Base-by-base conservation (phyloP, 257 asterid species). In the Leptodermis oblonga region DNA sequence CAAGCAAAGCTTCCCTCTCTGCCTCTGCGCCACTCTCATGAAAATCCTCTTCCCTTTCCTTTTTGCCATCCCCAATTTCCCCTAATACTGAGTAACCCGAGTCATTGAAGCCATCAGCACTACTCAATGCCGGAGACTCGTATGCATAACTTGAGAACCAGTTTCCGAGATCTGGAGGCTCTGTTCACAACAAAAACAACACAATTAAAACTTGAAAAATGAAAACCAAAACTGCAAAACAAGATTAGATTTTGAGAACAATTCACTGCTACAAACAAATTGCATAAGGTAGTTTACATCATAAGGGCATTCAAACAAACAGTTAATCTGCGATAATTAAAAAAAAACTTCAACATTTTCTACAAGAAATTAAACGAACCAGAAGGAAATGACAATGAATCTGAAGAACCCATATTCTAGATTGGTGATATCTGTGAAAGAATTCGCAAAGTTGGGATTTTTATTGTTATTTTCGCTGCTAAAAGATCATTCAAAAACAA, bases 81-180 rank as follows among this genome's bases (percentile, higher is more conserved):
- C n/a, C n/a, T n/a, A n/a, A n/a, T n/a, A n/a, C n/a, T 17, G 74
- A 52, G 69, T 4, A 73, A 67, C 63, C 52, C 61, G 31, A 70
- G 60, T 74, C 74, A 22, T 76, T 59, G 67, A 82, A 75, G 66
- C 73, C 82, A 67, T 81, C 85, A 37, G 73, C 60, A 23, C 80
- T 64, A 62, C 76, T 79, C 80, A 83, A 52, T 30, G 74, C 86
- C 0, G 87, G 91, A 7, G 97, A 90, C 70, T 90, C 84, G 39
- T 88, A 88, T 3, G 25, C 75, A 67, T 88, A 86, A 78, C 96
- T 88, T 18, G 96, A 68, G 83, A 81, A 86, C 97, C 89, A 88
- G 56, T 80, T 80, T 71, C 84, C 58, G 64, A 90, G 77, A 72
- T 88, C 89, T 63, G 83, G 92, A 17, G 92, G 90, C 68, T 90